These are phyloP conservation scores for Tetrapisispora taiwanensis DNA, from an alignment of 805 yeast species.

Conservation along the genomic window DNA sequence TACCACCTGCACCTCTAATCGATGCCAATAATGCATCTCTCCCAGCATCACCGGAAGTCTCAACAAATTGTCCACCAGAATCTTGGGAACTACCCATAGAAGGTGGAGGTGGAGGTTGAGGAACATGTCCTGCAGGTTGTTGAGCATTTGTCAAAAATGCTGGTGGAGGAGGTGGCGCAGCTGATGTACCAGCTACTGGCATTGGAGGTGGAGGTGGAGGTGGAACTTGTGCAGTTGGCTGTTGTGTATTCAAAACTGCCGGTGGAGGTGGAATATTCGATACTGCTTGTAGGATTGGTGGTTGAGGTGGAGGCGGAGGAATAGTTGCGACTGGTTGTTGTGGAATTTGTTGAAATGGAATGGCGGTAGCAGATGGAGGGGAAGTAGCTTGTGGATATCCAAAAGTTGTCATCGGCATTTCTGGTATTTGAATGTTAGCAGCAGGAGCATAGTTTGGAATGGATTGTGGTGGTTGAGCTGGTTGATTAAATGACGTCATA, in stretches of 20 bases:
- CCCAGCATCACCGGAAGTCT: conserved; percentile 39
- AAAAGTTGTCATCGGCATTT: conserved; percentile 6
- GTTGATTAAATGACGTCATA: conserved; percentile 2
- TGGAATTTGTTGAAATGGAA: neutral
- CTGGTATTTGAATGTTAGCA: neutral
- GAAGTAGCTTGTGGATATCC: conserved; percentile 4
- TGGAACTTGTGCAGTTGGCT: conserved; percentile 5
- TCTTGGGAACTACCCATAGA: conserved; percentile 2
- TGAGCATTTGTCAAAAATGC: conserved; percentile 11
- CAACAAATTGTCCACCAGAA: conserved; percentile 7
- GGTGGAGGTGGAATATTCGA: neutral
- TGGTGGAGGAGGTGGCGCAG: conserved; percentile 14
- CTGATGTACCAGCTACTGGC: neutral
- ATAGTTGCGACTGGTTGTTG: neutral
- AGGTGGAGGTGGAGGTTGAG: conserved; percentile 11
- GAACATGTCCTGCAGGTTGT: conserved; percentile 9
- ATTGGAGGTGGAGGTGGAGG: conserved; percentile 10
- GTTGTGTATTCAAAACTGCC: neutral
- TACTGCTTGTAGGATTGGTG: neutral
- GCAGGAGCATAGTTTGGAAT: conserved; percentile 5
- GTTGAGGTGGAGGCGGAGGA: conserved; percentile 2
- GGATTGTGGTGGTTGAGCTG: conserved; percentile 1
- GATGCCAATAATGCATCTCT: conserved; percentile 82
- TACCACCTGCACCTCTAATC: conserved; percentile 69
- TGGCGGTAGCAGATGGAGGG: conserved; percentile 12